Evolutionary conservation across 257 asterid genomes (phyloP).

Genomic region (Dorcoceras hygrometricum): DNA sequence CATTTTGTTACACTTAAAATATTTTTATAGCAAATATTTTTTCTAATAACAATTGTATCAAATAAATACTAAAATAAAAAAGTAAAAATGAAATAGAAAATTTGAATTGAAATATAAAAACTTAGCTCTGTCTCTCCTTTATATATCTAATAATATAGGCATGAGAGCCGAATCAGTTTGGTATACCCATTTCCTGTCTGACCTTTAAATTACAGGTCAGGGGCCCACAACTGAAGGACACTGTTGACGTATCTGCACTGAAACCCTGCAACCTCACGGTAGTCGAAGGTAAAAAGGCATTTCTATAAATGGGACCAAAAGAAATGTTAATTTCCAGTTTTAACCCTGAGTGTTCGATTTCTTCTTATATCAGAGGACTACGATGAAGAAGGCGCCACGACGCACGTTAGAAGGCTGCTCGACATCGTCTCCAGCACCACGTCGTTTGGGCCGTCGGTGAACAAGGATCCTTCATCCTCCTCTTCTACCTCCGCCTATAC

Average conservation of each 20-base stretch:
- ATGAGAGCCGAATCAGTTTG: background rate
- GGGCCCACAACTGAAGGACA: constrained; percentile 86
- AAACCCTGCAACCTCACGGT: constrained; percentile 83
- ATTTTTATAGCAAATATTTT: too few species aligned
- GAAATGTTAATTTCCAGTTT: constrained; percentile 18
- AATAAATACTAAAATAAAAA: too few species aligned
- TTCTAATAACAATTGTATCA: too few species aligned
- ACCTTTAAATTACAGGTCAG: constrained; percentile 44
- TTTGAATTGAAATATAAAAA: too few species aligned
- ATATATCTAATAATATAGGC: background rate
- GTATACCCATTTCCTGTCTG: constrained; percentile 15
- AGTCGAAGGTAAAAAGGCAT: constrained; percentile 63
- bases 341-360: constrained; percentile 26
- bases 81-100: too few species aligned
- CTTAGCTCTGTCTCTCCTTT: too few species aligned
- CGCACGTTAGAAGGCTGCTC: constrained; percentile 80
- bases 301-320: background rate
- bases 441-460: constrained; percentile 78
- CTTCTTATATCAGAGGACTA: constrained; percentile 65
- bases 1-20: too few species aligned
- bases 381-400: constrained; percentile 74
- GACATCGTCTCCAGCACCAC: constrained; percentile 86
- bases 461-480: constrained; percentile 31
- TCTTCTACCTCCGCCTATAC: constrained; percentile 26
- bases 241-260: constrained; percentile 91